phyloP scores from a whole-genome alignment of 2,329 filamentous ascomycete species.

The Didymella lethalis region DNA sequence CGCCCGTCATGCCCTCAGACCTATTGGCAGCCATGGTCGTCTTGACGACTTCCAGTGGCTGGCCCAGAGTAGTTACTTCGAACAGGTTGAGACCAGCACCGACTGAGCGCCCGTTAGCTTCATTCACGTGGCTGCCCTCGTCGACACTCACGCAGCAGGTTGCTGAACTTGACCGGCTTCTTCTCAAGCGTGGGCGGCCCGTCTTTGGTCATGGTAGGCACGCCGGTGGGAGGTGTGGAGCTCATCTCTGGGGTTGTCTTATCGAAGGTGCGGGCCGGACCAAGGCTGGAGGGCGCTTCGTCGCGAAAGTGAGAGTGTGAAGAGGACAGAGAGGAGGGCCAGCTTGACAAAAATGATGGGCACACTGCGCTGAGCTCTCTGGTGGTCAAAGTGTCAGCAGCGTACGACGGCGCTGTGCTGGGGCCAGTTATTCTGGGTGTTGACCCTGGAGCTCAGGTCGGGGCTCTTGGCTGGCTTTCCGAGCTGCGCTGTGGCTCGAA shows the following conservation, averaged over 20 bases:
- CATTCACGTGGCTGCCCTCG: not conserved
- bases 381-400: slow-evolving; percentile 33
- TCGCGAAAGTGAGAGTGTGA: slow-evolving; percentile 61
- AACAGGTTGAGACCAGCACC: slow-evolving; percentile 96
- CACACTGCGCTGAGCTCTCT: slow-evolving; percentile 13
- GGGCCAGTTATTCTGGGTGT: slow-evolving; percentile 25
- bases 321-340: slow-evolving; percentile 24
- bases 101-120: slow-evolving; percentile 57
- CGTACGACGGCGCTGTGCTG: slow-evolving; percentile 19
- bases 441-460: slow-evolving; percentile 12
- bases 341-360: slow-evolving; percentile 18
- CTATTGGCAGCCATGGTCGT: slow-evolving; percentile 99
- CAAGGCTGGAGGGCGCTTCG: slow-evolving; percentile 94
- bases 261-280: slow-evolving; percentile 79
- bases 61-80: slow-evolving; percentile 77
- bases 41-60: slow-evolving; percentile 98
- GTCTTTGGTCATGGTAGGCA: slow-evolving; percentile 51
- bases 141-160: slow-evolving; percentile 74
- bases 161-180: slow-evolving; percentile 99
- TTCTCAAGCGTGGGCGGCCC: slow-evolving; percentile 77
- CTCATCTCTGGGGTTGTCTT: slow-evolving; percentile 62
- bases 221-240: slow-evolving; percentile 56
- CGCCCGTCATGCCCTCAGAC: slow-evolving; percentile 81
- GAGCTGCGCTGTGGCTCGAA: slow-evolving; percentile 17
- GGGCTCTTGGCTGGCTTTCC: slow-evolving; percentile 17